A percentile compares a stretch with the other conserved stretches of the same genome.
Evolutionary conservation across 2,329 filamentous ascomycete species (phyloP).

Genomic region (Penicillium janthinellum): DNA sequence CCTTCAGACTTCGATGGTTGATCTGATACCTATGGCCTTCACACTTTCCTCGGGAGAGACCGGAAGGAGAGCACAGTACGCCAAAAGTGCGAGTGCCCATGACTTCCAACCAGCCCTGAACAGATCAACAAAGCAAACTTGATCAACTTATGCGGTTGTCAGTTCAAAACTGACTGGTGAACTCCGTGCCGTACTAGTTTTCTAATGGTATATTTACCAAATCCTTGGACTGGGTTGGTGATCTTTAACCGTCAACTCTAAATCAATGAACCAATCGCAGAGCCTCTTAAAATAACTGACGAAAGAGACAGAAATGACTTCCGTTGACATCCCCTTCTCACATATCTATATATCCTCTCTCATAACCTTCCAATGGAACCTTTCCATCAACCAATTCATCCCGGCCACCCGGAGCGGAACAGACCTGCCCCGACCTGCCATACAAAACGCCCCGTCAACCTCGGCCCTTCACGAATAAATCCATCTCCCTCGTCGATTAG

Average conservation of each 20-base stretch:
- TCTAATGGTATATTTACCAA: neutral
- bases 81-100: neutral
- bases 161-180: neutral
- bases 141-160: neutral
- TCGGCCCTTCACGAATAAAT: neutral
- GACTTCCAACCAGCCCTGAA: neutral
- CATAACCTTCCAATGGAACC: too few species aligned
- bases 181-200: too few species aligned
- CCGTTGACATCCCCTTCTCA: neutral
- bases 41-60: neutral
- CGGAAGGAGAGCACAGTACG: neutral
- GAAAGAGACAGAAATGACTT: too few species aligned
- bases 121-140: neutral
- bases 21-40: neutral
- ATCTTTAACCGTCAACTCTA: neutral
- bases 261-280: neutral
- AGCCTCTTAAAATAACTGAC: neutral
- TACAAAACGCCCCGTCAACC: neutral
- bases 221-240: neutral
- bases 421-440: neutral
- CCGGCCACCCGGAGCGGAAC: neutral
- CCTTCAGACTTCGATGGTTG: neutral
- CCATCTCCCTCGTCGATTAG: neutral
- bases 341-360: neutral
- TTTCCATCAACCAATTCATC: neutral